phyloP scores from a whole-genome alignment of 129 eudicot genomes.

The Flaveria trinervia region DNA sequence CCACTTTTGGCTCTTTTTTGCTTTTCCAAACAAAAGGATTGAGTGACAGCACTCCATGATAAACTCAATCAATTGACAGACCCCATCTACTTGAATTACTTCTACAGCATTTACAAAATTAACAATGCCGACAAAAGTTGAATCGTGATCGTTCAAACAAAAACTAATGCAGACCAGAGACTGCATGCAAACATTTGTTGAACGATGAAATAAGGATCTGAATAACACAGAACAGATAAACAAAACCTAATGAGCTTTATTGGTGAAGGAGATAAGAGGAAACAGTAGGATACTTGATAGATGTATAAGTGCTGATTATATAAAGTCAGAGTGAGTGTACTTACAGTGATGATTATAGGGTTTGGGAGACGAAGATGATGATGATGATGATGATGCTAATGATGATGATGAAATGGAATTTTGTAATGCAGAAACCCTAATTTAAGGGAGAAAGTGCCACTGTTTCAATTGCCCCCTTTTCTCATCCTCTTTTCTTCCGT shows the following conservation, averaged over 20 bases:
- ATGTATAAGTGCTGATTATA: neutral
- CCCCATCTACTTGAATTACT: neutral
- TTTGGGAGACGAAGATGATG: constrained; percentile 10
- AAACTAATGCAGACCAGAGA: too few species aligned
- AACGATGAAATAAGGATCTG: too few species aligned
- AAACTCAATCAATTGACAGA: constrained; percentile 9
- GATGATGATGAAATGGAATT: constrained; percentile 9
- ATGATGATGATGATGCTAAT: constrained; percentile 10
- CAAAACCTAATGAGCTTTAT: too few species aligned
- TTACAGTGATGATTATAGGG: constrained; percentile 25
- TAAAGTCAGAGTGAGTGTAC: constrained; percentile 4
- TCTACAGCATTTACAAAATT: neutral
- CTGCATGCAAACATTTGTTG: too few species aligned
- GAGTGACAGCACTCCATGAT: neutral
- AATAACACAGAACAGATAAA: too few species aligned
- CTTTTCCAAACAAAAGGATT: neutral
- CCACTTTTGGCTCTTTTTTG: neutral
- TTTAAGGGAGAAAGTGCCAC: constrained; percentile 23
- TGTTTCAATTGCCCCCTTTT: constrained; percentile 25
- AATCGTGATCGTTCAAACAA: too few species aligned
- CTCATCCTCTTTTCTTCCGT: neutral
- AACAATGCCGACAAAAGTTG: neutral
- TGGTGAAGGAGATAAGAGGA: neutral
- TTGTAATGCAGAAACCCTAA: constrained; percentile 28
- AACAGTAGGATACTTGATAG: neutral